Evolutionary conservation across 345 rosid genomes (phyloP), one percentile per base, ranked within the genome.

Genomic region (Acer negundo): DNA sequence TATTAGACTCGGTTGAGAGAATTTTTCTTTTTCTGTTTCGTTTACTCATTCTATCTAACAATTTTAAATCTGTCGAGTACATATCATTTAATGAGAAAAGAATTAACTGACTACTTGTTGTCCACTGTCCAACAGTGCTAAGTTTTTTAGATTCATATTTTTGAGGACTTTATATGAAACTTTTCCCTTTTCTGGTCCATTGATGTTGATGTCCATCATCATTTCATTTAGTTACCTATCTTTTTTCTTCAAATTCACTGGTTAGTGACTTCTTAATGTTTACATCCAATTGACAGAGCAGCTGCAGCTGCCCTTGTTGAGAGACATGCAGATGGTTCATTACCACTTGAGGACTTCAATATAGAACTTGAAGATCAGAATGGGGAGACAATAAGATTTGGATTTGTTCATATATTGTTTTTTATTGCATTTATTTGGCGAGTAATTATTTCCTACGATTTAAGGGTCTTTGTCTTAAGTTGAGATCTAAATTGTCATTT

Each of bases 341-440:
- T 93, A 61, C 99, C 94, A 17, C 24, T 85, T 11, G 92, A 92
- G 72, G 89, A 93, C 86, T 95, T 83, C 65, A 83, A 92, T 82
- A 74, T 95, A 47, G 96, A 95, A 81, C 89, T 95, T 61, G 96
- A 93, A 87, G 93, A 95, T 86, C 98, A 95, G 79, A 89, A 81
- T 78, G 97, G 98, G 75, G 79, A 90, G 26, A 85, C 71, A 82
- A 84, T 95, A 74, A 79, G 88, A 51, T 83, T 93, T 80, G 96
- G 90, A 79, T 22, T 23, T 72, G 64, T 67, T 58, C 65, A 17
- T 47, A 47, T 47, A 11, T 31, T 19, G 20, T 74, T 6, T 74
- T 66, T 47, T 13, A 46, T 28, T 26, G n/a, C 66, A 16, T 62
- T 61, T 42, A 10, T 63, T 3, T 0, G 6, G 6, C 6, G 28